phyloP scores from a whole-genome alignment of 352 stramenopile species.

The Globisporangium spinosum region DNA sequence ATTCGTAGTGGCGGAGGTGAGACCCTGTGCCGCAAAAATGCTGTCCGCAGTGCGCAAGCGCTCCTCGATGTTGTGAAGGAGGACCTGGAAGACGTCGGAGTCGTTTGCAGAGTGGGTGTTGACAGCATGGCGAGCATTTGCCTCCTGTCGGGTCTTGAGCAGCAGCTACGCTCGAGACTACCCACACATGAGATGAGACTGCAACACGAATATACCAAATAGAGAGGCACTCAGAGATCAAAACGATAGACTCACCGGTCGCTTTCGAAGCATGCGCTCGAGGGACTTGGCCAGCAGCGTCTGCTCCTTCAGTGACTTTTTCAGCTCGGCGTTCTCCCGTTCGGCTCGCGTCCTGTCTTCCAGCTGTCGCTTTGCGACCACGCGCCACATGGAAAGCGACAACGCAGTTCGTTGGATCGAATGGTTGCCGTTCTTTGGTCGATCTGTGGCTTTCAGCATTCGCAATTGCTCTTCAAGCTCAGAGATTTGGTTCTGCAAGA shows the following conservation, averaged over 20 bases:
- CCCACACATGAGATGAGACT: background rate
- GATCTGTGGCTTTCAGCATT: background rate
- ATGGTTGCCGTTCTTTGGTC: background rate
- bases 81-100: background rate
- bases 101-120: background rate
- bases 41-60: background rate
- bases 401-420: background rate
- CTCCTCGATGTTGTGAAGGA: background rate
- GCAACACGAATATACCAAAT: background rate
- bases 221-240: background rate
- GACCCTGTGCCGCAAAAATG: background rate
- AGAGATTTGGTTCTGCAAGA: background rate
- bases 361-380: slow-evolving; percentile 2
- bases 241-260: background rate
- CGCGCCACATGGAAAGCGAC: slow-evolving; percentile 4
- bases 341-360: slow-evolving; percentile 1
- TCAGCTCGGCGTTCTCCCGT: slow-evolving; percentile 7
- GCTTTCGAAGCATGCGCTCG: slow-evolving; percentile 10
- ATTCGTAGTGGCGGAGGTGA: background rate
- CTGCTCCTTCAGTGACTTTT: slow-evolving; percentile 7
- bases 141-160: background rate
- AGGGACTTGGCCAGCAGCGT: slow-evolving; percentile 6
- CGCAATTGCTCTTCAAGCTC: slow-evolving; percentile 1
- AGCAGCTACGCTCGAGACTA: background rate
- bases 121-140: too few species aligned